phyloP scores from a whole-genome alignment of 768 basidiomycete species.

The Lactarius sanguifluus region DNA sequence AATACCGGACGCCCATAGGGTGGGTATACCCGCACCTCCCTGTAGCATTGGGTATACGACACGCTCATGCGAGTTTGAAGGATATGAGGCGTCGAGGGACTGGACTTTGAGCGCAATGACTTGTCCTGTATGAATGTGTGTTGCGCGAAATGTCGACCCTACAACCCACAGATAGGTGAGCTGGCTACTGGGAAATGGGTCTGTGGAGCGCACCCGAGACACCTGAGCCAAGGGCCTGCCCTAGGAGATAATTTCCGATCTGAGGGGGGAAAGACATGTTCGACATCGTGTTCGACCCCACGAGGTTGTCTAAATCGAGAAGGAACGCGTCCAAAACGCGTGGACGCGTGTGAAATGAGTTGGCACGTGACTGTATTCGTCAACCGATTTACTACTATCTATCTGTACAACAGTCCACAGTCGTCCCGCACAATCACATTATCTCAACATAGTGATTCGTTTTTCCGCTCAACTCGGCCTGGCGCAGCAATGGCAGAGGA shows the following conservation, averaged over 20 bases:
- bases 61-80: slow-evolving; percentile 73
- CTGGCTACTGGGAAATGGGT: neutral
- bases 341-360: neutral
- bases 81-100: slow-evolving; percentile 66
- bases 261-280: slow-evolving; percentile 35
- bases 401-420: neutral
- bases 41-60: slow-evolving; percentile 66
- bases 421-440: neutral
- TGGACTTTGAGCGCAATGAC: slow-evolving; percentile 77
- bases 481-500: slow-evolving; percentile 57
- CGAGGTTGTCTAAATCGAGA: neutral
- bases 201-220: slow-evolving; percentile 56
- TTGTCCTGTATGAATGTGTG: slow-evolving; percentile 53
- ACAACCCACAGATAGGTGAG: neutral
- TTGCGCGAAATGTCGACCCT: slow-evolving; percentile 73
- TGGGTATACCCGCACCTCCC: slow-evolving; percentile 73
- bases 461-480: slow-evolving; percentile 55
- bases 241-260: slow-evolving; percentile 63
- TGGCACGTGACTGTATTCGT: slow-evolving; percentile 12
- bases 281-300: neutral
- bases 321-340: slow-evolving; percentile 1
- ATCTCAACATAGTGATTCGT: slow-evolving; percentile 44
- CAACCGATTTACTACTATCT: neutral
- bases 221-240: slow-evolving; percentile 63
- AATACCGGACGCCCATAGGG: slow-evolving; percentile 54